Conservation (phyloP, 2,329 filamentous ascomycete genomes). For the Aspergillus sp. region DNA sequence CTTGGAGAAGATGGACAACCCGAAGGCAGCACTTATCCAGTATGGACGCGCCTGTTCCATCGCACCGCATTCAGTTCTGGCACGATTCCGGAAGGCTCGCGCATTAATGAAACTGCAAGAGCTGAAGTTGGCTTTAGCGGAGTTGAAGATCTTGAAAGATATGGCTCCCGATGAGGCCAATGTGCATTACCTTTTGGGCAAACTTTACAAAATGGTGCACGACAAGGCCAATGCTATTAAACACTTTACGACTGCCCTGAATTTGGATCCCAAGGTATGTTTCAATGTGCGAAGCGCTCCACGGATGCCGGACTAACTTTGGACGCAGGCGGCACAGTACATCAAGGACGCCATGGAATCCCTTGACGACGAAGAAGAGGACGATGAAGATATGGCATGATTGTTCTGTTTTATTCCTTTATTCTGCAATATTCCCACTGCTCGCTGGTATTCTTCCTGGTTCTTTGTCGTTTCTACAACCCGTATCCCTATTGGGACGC, state of each 20-base stretch:
- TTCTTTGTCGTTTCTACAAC: neutral
- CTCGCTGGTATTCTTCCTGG: slow-evolving; percentile 2
- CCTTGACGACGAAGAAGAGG: slow-evolving; percentile 69
- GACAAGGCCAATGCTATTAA: slow-evolving; percentile 74
- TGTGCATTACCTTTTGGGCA: slow-evolving; percentile 88
- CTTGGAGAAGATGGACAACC: slow-evolving; percentile 83
- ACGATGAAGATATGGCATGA: slow-evolving; percentile 53
- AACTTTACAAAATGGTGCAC: slow-evolving; percentile 57
- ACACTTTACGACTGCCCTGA: slow-evolving; percentile 91
- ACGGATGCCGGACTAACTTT: neutral
- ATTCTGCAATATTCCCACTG: slow-evolving; percentile 7
- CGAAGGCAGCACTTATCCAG: slow-evolving; percentile 72
- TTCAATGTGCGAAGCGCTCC: neutral
- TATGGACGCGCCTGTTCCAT: slow-evolving; percentile 81
- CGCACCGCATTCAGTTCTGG: slow-evolving; percentile 76
- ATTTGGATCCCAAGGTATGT: slow-evolving; percentile 89
- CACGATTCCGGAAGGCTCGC: slow-evolving; percentile 89
- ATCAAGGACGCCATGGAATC: slow-evolving; percentile 97
- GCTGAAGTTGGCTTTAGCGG: slow-evolving; percentile 70
- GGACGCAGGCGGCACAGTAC: slow-evolving; percentile 73
- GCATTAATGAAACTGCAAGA: slow-evolving; percentile 74
- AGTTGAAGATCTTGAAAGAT: slow-evolving; percentile 85
- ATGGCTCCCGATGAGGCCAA: slow-evolving; percentile 92
- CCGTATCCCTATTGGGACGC: slow-evolving; percentile 7
- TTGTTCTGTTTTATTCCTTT: slow-evolving; percentile 4